A percentile compares a stretch with the other conserved stretches of the same genome.
Conservation (phyloP, 1,284 basidiomycete species). For the Gomphus bonarii region DNA sequence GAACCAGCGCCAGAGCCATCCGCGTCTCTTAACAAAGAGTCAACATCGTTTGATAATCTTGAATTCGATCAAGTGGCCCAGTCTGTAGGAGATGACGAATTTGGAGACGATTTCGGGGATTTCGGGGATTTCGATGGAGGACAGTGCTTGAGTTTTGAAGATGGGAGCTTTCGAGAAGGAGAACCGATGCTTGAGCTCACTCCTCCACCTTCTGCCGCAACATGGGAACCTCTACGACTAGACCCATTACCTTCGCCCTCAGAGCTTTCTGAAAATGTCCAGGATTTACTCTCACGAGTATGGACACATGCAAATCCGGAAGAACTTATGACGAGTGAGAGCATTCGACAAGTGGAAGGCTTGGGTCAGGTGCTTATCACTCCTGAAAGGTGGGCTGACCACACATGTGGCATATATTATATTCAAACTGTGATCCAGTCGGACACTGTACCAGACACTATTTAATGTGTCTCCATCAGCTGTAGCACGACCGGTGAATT, state of each 20-base stretch:
- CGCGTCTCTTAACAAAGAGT: slow-evolving; percentile 28
- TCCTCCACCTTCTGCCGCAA: slow-evolving; percentile 31
- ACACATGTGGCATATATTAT: slow-evolving; percentile 11
- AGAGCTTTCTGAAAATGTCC: slow-evolving; percentile 51
- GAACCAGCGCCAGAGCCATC: slow-evolving; percentile 16
- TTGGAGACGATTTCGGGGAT: slow-evolving; percentile 73
- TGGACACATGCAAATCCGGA: slow-evolving; percentile 43
- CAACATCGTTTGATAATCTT: slow-evolving; percentile 46
- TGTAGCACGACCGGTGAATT: slow-evolving; percentile 69
- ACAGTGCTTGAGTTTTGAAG: slow-evolving; percentile 33
- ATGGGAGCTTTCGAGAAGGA: slow-evolving; percentile 27
- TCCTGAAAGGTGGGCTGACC: slow-evolving; percentile 51
- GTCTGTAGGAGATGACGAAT: slow-evolving; percentile 52
- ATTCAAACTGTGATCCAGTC: slow-evolving; percentile 34
- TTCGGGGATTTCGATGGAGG: slow-evolving; percentile 44
- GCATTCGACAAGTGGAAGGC: slow-evolving; percentile 71
- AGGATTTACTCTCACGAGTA: slow-evolving; percentile 55
- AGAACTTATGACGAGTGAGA: slow-evolving; percentile 53
- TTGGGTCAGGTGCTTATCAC: slow-evolving; percentile 67
- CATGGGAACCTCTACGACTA: slow-evolving; percentile 54
- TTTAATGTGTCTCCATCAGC: slow-evolving; percentile 49
- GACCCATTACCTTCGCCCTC: slow-evolving; percentile 50
- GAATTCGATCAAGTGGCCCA: slow-evolving; percentile 53
- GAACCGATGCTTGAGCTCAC: slow-evolving; percentile 22
- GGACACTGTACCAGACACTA: slow-evolving; percentile 62